Evolutionary conservation across 495 filamentous ascomycete species (phyloP).

Genomic region (Umbilicaria muhlenbergii): DNA sequence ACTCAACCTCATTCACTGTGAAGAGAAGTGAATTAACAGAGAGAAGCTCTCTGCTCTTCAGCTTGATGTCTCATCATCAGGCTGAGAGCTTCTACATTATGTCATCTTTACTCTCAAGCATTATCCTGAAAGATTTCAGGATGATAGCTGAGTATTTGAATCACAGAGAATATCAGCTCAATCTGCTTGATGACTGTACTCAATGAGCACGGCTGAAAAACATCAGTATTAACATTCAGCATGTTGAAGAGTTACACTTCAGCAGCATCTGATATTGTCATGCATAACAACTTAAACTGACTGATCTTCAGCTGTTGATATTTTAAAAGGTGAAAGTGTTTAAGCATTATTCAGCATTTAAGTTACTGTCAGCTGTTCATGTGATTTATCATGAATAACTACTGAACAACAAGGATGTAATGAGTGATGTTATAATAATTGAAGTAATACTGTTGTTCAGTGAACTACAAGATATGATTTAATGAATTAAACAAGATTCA

Average conservation of each 20-base stretch:
- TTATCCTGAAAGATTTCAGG: conserved; percentile 2
- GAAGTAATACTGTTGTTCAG: no score
- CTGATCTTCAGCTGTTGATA: conserved; percentile 6
- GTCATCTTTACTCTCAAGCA: conserved; percentile 2
- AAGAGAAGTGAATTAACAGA: not conserved
- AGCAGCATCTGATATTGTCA: conserved; percentile 2
- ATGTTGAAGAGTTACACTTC: not conserved
- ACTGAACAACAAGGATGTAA: not conserved
- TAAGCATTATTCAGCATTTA: not conserved
- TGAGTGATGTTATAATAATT: no score
- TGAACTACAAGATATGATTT: no score
- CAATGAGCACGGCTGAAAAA: conserved; percentile 2
- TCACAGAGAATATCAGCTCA: conserved; percentile 6
- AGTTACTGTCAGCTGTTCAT: no score
- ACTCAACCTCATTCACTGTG: no score
- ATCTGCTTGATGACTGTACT: conserved; percentile 5
- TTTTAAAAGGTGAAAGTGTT: conserved; percentile 9
- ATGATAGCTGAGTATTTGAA: conserved; percentile 6
- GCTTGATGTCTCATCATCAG: not conserved
- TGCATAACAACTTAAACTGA: conserved; percentile 4
- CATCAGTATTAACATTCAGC: not conserved
- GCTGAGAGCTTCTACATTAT: conserved; percentile 5
- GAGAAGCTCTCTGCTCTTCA: conserved; percentile 1
- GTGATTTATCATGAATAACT: no score
- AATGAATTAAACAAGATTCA: no score